Evolutionary conservation across 2,329 filamentous ascomycete species (phyloP).

Genomic region (Cladosporium sp.): DNA sequence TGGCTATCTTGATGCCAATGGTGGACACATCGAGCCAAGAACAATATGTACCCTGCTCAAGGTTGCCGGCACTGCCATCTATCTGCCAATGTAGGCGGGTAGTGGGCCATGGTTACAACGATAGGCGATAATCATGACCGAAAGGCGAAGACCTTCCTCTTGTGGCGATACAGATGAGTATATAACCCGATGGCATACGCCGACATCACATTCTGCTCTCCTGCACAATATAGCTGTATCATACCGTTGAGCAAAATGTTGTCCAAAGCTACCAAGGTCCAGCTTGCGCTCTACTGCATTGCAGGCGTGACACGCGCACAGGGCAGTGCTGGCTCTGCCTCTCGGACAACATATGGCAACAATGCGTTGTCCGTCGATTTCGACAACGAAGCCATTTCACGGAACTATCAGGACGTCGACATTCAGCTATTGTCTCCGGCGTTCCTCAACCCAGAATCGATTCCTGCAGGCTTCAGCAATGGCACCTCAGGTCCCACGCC

Average conservation of each 20-base stretch:
- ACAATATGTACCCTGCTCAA: background rate
- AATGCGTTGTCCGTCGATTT: constrained; percentile 10
- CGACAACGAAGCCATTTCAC: constrained; percentile 28
- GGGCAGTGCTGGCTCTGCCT: background rate
- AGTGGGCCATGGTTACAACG: constrained; percentile 16
- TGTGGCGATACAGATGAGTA: background rate
- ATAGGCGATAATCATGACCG: background rate
- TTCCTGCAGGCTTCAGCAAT: constrained; percentile 24
- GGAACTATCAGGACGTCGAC: constrained; percentile 31
- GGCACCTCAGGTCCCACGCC: constrained; percentile 28
- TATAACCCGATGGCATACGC: background rate
- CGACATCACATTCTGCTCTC: background rate
- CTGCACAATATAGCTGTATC: background rate
- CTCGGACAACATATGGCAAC: constrained; percentile 14
- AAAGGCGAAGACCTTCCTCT: background rate
- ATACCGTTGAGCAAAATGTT: background rate
- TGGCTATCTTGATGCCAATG: constrained; percentile 12
- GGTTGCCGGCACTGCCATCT: constrained; percentile 7
- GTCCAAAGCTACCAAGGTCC: background rate
- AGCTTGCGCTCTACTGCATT: background rate
- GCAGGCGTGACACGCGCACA: constrained; percentile 3
- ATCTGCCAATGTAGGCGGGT: constrained; percentile 3
- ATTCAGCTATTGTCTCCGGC: constrained; percentile 27
- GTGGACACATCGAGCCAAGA: constrained; percentile 13
- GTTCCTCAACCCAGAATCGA: constrained; percentile 24